phyloP scores from a whole-genome alignment of 2,329 filamentous ascomycete species.

The Ceratocystiopsis minuta region DNA sequence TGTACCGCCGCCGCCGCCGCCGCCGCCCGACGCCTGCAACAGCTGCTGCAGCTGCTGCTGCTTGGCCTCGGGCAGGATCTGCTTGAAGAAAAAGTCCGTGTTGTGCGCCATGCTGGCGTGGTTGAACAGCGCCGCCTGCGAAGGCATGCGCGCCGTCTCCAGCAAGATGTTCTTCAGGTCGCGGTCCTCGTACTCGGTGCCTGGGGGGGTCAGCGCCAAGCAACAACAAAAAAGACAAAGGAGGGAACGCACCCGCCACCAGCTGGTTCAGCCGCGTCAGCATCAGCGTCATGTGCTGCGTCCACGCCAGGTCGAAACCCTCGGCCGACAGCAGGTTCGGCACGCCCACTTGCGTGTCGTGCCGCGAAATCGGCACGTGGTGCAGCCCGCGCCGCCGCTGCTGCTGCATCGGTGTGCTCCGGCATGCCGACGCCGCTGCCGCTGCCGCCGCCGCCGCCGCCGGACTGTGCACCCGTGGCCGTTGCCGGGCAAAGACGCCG shows the following conservation, averaged over 20 bases:
- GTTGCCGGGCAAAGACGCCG: too few species aligned
- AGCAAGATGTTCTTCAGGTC: conserved; percentile 51
- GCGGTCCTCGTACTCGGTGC: conserved; percentile 38
- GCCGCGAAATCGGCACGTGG: conserved; percentile 14
- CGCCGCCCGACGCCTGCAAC: too few species aligned
- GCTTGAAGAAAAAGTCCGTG: conserved; percentile 66
- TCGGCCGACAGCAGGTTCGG: conserved; percentile 43
- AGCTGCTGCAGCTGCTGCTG: too few species aligned
- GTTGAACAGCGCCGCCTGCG: conserved; percentile 72
- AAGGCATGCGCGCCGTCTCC: conserved; percentile 60
- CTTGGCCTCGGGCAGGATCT: conserved; percentile 16
- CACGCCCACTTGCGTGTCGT: conserved; percentile 23
- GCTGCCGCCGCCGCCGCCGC: neutral
- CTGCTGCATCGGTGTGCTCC: conserved; percentile 11
- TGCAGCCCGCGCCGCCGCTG: conserved; percentile 19
- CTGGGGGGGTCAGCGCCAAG: conserved; percentile 24
- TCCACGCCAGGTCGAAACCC: conserved; percentile 64
- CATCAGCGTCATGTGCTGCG: conserved; percentile 59
- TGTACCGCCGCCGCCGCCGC: neutral
- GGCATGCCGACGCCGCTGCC: neutral
- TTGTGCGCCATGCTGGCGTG: conserved; percentile 93
- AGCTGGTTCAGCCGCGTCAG: conserved; percentile 59
- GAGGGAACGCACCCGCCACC: conserved; percentile 43
- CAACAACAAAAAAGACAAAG: neutral
- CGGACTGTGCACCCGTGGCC: too few species aligned